Percentiles rank a stretch among this genome's conserved stretches.
phyloP scores from a whole-genome alignment of 129 eudicot genomes.

The carrot (Daucus carota) region DH1_v3.0 NC_030388.2:26169501-26170000 shows the following conservation, averaged over 20 bases:
- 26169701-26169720: constrained; percentile 61
- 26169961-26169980: neutral
- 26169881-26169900: constrained; percentile 20
- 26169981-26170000: neutral
- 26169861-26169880: constrained; percentile 23
- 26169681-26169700: constrained; percentile 66
- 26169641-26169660: too few relatives aligned
- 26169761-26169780: constrained; percentile 35
- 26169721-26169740: constrained; percentile 16
- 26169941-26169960: neutral
- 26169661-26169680: too few relatives aligned
- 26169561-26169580: too few relatives aligned
- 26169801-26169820: constrained; percentile 85
- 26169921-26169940: neutral
- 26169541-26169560: too few relatives aligned
- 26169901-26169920: constrained; percentile 8
- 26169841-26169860: constrained; percentile 3
- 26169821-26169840: constrained; percentile 42
- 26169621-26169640: too few relatives aligned
- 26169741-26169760: constrained; percentile 38
- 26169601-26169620: too few relatives aligned
- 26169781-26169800: constrained; percentile 69
- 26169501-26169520: too few relatives aligned
- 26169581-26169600: too few relatives aligned
- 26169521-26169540: too few relatives aligned